Base-by-base conservation (phyloP, 345 rosid genomes). In the Salix purpurea region DNA sequence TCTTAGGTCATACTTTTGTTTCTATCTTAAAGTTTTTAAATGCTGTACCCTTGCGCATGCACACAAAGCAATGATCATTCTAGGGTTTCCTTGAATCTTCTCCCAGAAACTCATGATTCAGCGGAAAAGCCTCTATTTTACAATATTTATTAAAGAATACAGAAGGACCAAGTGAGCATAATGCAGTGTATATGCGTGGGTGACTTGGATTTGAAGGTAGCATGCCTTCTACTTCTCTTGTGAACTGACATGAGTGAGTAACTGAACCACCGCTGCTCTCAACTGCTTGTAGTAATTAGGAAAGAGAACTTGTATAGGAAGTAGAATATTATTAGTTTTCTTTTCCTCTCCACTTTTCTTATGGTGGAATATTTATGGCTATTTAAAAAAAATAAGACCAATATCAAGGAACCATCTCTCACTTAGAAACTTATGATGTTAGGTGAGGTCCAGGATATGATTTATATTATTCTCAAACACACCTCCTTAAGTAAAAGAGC, bases 11-110 rank as follows among this genome's bases (percentile, higher is more conserved):
- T 46, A 15, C 18, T 46, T 19, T 52, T 19, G 58, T 52, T 52
- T 52, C 58, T 42, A 42, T 11, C 46, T 42, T 42, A 11, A 10
- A 42, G 58, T 19, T 52, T 19, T n/a, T 30, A 65, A 32, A 18
- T 52, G 58, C 16, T 65, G 72, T 36, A 13, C 21, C 7, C 54
- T 44, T 48, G 82, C 77, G 77, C 82, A 79, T 79, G 82, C 74
- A 46, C 70, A 60, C 65, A 60, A 18, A 19, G 74, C 65, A 79
- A 79, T 34, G 36, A 34, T 74, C 70, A 79, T 79, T 69, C 75
- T 69, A 72, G 78, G 77, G 75, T 78, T 79, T 72, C 30, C 61
- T 44, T 13, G 78, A 30, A 70, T 62, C 67, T 58, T 67, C 71
- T n/a, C 21, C 66, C 69, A 28, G 68, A n/a, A 58, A 60, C 19